phyloP scores from a whole-genome alignment of 352 stramenopile species.

The Pelagophyceae sp. region DNA sequence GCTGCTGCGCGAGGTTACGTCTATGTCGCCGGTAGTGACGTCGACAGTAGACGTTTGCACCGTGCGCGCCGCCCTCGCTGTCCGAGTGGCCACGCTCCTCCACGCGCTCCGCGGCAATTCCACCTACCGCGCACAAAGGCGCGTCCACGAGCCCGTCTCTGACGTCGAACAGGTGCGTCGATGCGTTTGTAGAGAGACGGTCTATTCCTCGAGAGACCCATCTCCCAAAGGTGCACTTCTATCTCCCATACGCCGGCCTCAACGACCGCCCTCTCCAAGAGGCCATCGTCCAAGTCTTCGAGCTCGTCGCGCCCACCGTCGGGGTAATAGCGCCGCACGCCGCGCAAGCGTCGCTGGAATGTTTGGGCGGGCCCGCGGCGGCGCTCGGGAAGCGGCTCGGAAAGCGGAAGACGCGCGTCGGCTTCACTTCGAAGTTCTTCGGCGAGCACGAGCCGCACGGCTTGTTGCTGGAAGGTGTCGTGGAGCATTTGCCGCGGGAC shows the following conservation, averaged over 20 bases:
- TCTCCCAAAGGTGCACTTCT: constrained; percentile 48
- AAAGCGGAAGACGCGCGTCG: constrained; percentile 32
- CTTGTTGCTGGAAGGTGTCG: constrained; percentile 48
- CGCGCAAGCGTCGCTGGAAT: background rate
- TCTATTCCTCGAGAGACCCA: too few relatives aligned
- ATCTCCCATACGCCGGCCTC: constrained; percentile 41
- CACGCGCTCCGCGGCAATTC: background rate
- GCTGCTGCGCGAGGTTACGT: background rate
- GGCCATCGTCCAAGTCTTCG: constrained; percentile 29
- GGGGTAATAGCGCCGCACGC: background rate
- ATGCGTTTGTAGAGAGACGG: too few relatives aligned
- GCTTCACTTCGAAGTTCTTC: constrained; percentile 51
- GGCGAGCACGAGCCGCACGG: constrained; percentile 45
- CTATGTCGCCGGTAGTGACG: constrained; percentile 17
- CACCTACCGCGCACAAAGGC: background rate
- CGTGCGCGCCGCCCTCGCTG: constrained; percentile 21
- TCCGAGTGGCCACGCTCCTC: background rate
- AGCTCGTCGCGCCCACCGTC: constrained; percentile 18
- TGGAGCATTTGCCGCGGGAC: constrained; percentile 35
- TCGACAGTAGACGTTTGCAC: constrained; percentile 16
- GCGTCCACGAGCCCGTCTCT: constrained; percentile 11
- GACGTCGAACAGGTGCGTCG: constrained; percentile 28
- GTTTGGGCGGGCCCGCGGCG: background rate
- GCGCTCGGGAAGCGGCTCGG: too few relatives aligned
- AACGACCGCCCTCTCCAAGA: constrained; percentile 40